Evolutionary conservation across 495 filamentous ascomycete genomes (phyloP), one percentile per base, ranked within the genome.

Genomic region (Niebla homalea): DNA sequence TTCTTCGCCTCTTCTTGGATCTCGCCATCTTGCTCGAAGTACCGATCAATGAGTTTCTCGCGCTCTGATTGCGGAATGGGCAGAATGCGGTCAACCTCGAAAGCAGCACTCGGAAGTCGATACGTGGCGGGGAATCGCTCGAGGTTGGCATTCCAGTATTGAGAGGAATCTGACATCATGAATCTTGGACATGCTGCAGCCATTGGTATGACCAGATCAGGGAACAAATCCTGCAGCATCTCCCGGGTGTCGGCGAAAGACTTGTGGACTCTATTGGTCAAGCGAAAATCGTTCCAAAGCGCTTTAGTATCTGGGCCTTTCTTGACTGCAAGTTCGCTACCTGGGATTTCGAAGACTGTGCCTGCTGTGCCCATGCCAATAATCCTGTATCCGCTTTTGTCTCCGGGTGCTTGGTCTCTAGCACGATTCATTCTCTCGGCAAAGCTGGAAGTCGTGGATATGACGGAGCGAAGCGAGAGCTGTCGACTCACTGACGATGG

Each of bases 1-100:
- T 58, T 43, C 18, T 54, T 49, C 5, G 60, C 56, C 20, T 51
- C 36, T 44, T 56, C 21, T 20, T 54, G 43, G 6, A 52, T 16
- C 0, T 21, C 19, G 5, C 43, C 20, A 47, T 54, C 51, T n/a
- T 43, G 23, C 44, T 54, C 32, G 16, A 60, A 62, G 42, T 57
- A 60, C 42, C 53, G 40, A 1, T 57, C 32, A 21, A 60, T 57
- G 18, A 65, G 42, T 16, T 35, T 39, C 20, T 46, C 37, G 29
- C 60, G 43, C 4, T 45, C 37, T 3, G 49, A 16, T 44, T 57
- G 58, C 25, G 60, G 62, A 6, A 65, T 41, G 1, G 62, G 58
- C 14, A 65, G 40, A 20, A 64, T 63, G 0, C 55, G 47, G 21
- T 65, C 62, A 41, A 65, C 56, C 36, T 38, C 41, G 26, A 60